phyloP scores from a whole-genome alignment of 1,284 basidiomycete genomes.

The Chiua sp. region DNA sequence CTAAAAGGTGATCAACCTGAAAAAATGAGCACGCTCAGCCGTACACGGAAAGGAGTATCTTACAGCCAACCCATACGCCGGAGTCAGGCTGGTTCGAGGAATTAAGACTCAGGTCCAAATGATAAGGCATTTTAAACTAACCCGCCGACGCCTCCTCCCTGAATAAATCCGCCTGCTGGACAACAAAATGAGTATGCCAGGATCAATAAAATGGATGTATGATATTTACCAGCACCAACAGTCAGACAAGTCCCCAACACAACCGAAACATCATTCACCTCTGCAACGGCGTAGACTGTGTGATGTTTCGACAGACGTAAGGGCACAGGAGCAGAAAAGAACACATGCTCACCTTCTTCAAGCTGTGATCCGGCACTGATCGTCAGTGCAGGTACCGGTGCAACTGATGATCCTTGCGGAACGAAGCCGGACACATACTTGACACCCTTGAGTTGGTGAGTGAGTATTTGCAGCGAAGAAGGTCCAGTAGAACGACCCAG shows the following conservation, averaged over 20 bases:
- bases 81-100: slow-evolving; percentile 11
- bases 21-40: neutral
- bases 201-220: too few species aligned
- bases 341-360: slow-evolving; percentile 7
- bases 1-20: slow-evolving; percentile 15
- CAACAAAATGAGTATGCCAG: neutral
- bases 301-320: neutral
- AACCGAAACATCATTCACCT: slow-evolving; percentile 12
- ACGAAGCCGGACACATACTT: slow-evolving; percentile 16
- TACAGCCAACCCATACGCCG: slow-evolving; percentile 19
- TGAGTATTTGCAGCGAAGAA: slow-evolving; percentile 18
- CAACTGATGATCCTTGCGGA: slow-evolving; percentile 16
- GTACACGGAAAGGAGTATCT: neutral
- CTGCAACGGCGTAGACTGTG: slow-evolving; percentile 16
- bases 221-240: slow-evolving; percentile 18
- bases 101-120: neutral
- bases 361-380: slow-evolving; percentile 22
- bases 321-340: too few species aligned
- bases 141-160: slow-evolving; percentile 21
- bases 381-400: slow-evolving; percentile 14
- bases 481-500: slow-evolving; percentile 23
- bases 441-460: slow-evolving; percentile 15
- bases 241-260: slow-evolving; percentile 21
- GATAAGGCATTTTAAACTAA: slow-evolving; percentile 4
- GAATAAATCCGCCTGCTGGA: slow-evolving; percentile 18